Evolutionary conservation across 805 yeast species (phyloP), one percentile per base, ranked within the genome.

Genomic region (Diddensiella caesifluorescens): DNA sequence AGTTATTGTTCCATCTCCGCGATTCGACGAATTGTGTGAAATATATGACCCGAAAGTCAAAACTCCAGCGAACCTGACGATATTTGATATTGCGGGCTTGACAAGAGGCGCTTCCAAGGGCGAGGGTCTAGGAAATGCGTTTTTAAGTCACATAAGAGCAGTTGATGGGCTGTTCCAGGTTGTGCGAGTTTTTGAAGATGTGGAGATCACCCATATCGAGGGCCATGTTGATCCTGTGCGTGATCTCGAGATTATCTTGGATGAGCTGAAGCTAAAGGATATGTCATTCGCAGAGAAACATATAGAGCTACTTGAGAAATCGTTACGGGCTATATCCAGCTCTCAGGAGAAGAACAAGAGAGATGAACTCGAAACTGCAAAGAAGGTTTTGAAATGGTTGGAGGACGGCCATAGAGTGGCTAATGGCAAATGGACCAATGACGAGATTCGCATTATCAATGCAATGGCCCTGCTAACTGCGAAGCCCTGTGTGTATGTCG

Each of bases 401-500:
- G 83, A 85, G 54, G 68, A 73, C 43, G 82, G 85, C 25, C 66
- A 75, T 51, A 71, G 85, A 54, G 76, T 81, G 34, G 77, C 79
- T 39, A 69, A 74, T 38, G 73, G 69, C 29, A 58, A 59, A 4
- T 84, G 92, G 87, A 67, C 73, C 13, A 66, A 69, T 22, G 74
- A 73, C 21, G 92, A 87, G 53, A 75, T 80, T 32, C 77, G 73
- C 22, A 67, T 80, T 37, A 73, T 86, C 41, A 85, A 84, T 62
- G 70, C 74, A 27, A 75, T 84, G 68, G 80, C 78, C 53, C 74
- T 88, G 38, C 63, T 88, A 38, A 87, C 95, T 1, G 88, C 95
- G 3, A 88, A 88, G 58, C 96, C 96, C n/a, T 78, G 89, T 1
- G 75, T 87, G 12, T 80, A 80, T 48, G 60, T 88, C 36, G 70